Evolutionary conservation across 441 rosid species (phyloP), one percentile per base, ranked within the genome.

Genomic region (Kokia cookei): DNA sequence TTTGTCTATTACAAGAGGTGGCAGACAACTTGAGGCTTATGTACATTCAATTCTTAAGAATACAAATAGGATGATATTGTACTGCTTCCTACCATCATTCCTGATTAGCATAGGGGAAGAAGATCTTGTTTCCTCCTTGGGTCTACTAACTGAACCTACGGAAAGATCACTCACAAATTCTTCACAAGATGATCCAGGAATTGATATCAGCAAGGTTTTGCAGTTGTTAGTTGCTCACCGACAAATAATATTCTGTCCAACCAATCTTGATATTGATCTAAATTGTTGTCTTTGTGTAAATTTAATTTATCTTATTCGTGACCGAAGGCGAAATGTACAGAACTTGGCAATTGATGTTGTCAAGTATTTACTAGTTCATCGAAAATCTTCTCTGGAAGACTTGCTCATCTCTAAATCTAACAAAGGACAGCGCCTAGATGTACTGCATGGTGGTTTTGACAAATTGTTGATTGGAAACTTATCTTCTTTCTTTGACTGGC

Each of bases 391-490:
- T 27, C 79, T 97, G 27, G 99, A 93, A 84, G 99, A 97, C 80
- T 83, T 95, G 86, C 93, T 97, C 62, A 93, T 90, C 80, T 89
- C 95, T 77, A 97, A 92, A 84, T 88, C 88, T 73, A 93, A 89
- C 81, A 97, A 92, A 82, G 98, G 99, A 65, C 93, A 78, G 69
- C 88, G 86, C 19, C 65, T 88, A 79, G 98, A 97, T 88, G 90
- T 90, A 64, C 83, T 97, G 69, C 98, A 92, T 82, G 97, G 91
- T 77, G 99, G 99, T 77, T 92, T 97, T 85, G 99, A 97, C 83
- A 88, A 80, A 84, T 84, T 97, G 80, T 83, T 97, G 87, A 93
- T 97, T 70, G 97, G 89, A 76, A 93, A 82, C 79, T 76, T 90
- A 74, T 85, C 93, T 73, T 76, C 81, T 73, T 97, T 97, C 85